Evolutionary conservation across 2,329 filamentous ascomycete species (phyloP).

Genomic region (Penicillium sp.): DNA sequence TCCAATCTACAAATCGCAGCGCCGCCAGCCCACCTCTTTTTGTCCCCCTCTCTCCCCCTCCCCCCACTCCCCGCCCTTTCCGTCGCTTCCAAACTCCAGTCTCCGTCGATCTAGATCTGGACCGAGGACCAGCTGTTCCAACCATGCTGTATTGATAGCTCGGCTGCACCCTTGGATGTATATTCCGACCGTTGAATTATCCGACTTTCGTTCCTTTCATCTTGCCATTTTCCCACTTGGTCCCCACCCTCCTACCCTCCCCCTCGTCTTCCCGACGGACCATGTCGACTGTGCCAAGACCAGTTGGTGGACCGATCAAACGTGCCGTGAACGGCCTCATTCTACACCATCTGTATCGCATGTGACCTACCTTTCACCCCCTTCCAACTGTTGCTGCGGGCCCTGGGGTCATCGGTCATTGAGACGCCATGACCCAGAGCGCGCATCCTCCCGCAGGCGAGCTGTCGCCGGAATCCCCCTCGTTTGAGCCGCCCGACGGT

Average conservation of each 20-base stretch:
- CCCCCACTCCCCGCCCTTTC: slow-evolving; percentile 12
- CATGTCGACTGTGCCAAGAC: slow-evolving; percentile 24
- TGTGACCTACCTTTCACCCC: slow-evolving; percentile 21
- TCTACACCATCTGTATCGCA: slow-evolving; percentile 13
- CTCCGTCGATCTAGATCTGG: slow-evolving; percentile 27
- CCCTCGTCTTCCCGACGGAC: slow-evolving; percentile 12
- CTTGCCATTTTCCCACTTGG: background rate
- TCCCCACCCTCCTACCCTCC: slow-evolving; percentile 5
- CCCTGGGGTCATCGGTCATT: slow-evolving; percentile 9
- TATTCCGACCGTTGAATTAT: slow-evolving; percentile 1
- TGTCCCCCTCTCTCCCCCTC: background rate
- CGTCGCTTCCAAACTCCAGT: slow-evolving; percentile 24
- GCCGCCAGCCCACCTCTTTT: background rate
- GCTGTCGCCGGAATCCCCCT: slow-evolving; percentile 30
- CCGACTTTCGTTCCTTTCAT: background rate
- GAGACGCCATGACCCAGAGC: slow-evolving; percentile 29
- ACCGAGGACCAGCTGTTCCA: slow-evolving; percentile 16
- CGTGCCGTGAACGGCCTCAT: slow-evolving; percentile 12
- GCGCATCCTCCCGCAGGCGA: slow-evolving; percentile 16
- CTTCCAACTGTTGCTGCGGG: slow-evolving; percentile 3
- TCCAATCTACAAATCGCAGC: background rate
- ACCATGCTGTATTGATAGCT: background rate
- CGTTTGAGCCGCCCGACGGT: slow-evolving; percentile 37
- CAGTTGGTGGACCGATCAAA: slow-evolving; percentile 15
- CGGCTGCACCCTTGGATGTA: background rate